Percentiles rank a stretch among this genome's conserved stretches.
These are phyloP conservation scores for Dactylorhiza incarnata DNA, from an alignment of 106 monocot genomes.

Conservation along the genomic window DNA sequence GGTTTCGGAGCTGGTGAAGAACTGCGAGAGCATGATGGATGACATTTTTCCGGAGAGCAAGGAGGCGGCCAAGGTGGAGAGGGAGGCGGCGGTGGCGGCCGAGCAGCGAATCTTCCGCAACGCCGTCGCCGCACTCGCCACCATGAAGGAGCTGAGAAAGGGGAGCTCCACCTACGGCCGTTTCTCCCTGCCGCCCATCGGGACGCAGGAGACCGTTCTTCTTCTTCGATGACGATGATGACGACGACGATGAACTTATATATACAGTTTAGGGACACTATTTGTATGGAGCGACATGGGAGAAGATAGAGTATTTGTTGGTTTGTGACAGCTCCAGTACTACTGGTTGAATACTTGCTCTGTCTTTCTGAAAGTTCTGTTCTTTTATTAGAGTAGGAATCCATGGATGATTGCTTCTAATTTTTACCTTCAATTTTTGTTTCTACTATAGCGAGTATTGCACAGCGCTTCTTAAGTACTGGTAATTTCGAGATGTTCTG, in stretches of 20 bases:
- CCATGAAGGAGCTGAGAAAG: slow-evolving; percentile 66
- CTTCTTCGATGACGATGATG: slow-evolving; percentile 4
- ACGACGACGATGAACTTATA: neutral
- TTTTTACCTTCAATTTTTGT: neutral
- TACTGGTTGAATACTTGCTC: neutral
- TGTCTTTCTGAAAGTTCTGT: neutral
- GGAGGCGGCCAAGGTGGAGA: neutral
- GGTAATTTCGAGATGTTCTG: neutral
- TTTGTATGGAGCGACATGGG: neutral
- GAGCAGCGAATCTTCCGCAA: slow-evolving; percentile 60
- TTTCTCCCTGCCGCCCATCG: slow-evolving; percentile 82
- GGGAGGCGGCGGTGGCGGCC: neutral
- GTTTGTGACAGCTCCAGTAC: neutral
- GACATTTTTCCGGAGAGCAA: slow-evolving; percentile 22
- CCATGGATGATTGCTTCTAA: neutral
- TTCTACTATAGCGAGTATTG: neutral
- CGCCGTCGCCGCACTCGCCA: slow-evolving; percentile 62
- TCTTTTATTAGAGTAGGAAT: neutral
- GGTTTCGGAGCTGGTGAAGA: slow-evolving; percentile 61
- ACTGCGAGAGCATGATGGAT: slow-evolving; percentile 74
- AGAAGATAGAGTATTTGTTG: neutral
- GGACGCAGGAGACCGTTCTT: slow-evolving; percentile 32
- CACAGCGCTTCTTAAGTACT: neutral
- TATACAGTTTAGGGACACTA: neutral
- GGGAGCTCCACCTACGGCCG: slow-evolving; percentile 77